phyloP scores from a whole-genome alignment of 306 rosid genomes.

The Hylodesmum podocarpum region DNA sequence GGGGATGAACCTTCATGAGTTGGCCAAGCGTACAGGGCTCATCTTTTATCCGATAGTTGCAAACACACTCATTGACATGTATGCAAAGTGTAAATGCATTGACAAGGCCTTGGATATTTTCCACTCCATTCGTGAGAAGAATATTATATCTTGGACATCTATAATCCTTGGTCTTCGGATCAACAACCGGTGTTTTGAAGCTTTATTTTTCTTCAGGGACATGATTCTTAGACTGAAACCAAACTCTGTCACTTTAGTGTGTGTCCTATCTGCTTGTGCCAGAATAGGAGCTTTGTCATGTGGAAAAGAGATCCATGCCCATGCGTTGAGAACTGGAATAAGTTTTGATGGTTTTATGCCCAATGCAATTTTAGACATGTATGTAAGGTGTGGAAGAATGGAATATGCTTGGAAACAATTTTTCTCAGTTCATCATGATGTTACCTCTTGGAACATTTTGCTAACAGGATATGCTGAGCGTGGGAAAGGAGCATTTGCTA shows the following conservation, averaged over 20 bases:
- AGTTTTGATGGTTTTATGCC: slow-evolving; percentile 73
- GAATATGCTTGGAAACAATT: slow-evolving; percentile 74
- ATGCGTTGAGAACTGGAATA: slow-evolving; percentile 80
- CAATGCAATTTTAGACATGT: slow-evolving; percentile 84
- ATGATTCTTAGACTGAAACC: slow-evolving; percentile 69
- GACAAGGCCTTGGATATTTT: slow-evolving; percentile 83
- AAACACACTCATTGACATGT: slow-evolving; percentile 80
- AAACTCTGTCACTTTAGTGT: slow-evolving; percentile 65
- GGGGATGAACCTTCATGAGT: slow-evolving; percentile 77
- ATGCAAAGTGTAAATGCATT: slow-evolving; percentile 72
- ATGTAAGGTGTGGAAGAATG: slow-evolving; percentile 88
- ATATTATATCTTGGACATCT: slow-evolving; percentile 82
- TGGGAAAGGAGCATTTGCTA: slow-evolving; percentile 63
- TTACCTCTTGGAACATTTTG: slow-evolving; percentile 79
- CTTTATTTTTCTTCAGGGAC: slow-evolving; percentile 64
- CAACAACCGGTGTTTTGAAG: slow-evolving; percentile 73
- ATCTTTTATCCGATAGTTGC: slow-evolving; percentile 64
- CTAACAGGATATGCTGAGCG: slow-evolving; percentile 75
- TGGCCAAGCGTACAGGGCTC: slow-evolving; percentile 63
- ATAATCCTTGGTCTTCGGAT: slow-evolving; percentile 80
- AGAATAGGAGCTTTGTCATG: slow-evolving; percentile 79
- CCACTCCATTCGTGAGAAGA: slow-evolving; percentile 56
- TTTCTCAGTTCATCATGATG: slow-evolving; percentile 53
- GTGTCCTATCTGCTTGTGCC: slow-evolving; percentile 70
- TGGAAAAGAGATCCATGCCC: slow-evolving; percentile 92